phyloP scores from a whole-genome alignment of 2,329 filamentous ascomycete species.

The Fusarium sterilihyphosum region DNA sequence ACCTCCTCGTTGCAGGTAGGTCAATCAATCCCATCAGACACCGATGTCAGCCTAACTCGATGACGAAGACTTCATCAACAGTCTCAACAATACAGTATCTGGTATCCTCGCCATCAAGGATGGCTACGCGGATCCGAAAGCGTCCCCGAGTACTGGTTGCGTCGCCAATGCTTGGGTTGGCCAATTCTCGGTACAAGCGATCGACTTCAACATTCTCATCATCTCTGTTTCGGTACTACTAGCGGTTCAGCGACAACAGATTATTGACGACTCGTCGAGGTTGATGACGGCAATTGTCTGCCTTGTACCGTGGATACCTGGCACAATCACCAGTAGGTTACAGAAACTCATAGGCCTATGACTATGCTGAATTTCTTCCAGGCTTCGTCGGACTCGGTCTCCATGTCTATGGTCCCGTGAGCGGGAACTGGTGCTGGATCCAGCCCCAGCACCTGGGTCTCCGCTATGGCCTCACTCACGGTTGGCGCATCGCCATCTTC shows the following conservation, averaged over 20 bases:
- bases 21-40: fast-evolving
- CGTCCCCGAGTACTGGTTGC: background rate
- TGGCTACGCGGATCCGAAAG: background rate
- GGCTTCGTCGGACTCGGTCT: background rate
- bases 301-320: background rate
- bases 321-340: background rate
- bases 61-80: background rate
- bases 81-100: background rate
- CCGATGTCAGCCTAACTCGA: background rate
- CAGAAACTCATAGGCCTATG: fast-evolving
- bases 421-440: slow-evolving; percentile 1
- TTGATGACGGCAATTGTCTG: background rate
- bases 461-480: background rate
- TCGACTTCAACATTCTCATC: background rate
- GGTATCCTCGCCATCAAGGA: background rate
- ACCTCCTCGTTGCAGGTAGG: slow-evolving; percentile 1
- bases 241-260: background rate
- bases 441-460: background rate
- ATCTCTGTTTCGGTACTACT: background rate
- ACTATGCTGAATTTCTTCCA: background rate
- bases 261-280: background rate
- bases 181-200: background rate
- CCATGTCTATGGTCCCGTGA: background rate
- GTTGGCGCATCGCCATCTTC: background rate
- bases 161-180: background rate